Evolutionary conservation across 176 grass and related monocot species (phyloP), one percentile per base, ranked within the genome.

Genomic region (Carex pumila): DNA sequence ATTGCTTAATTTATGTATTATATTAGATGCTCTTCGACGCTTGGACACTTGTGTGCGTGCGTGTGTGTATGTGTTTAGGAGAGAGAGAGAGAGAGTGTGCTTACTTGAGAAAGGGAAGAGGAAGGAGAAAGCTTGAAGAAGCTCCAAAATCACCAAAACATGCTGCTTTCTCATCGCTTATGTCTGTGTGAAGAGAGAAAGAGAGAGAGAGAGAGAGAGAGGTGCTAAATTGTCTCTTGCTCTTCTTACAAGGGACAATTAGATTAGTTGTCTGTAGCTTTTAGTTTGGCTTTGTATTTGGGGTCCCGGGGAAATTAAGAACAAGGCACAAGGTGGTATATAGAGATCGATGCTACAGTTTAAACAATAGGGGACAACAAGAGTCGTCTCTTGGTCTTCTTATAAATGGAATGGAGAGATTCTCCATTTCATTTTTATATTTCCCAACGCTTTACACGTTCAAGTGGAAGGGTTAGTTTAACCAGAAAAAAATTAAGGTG

Each of bases 101-200:
- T 83, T 83, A 83, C 80, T 47, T 83, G 80, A 65, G 18, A 15
- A 65, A 65, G 14, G 63, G 37, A 83, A 83, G 80, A 83, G 61
- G 39, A 83, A 68, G 61, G 43, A 68, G 62, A 83, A 67, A 15
- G 21, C 61, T 8, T 53, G 18, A 53, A 83, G 61, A 29, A 83
- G 80, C 80, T 50, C 80, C 34, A 83, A 83, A 65, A 83, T 17
- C 32, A 49, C 61, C 61, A 83, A 83, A 83, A 34, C 12, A 50
- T 66, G 62, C 61, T 62, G 29, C 80, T 68, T 83, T 32, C 41
- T 83, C 80, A 83, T 83, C 6, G 39, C n/a, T n/a, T 36, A 12
- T 37, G 30, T 80, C 37, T 39, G 37, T 39, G 4, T 39, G 37
- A 39, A 39, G 37, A 39, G 80, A 67, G 21, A 66, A 12, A 82